Evolutionary conservation across 306 rosid species (phyloP).

Genomic region (Sphenostylis stenocarpa): DNA sequence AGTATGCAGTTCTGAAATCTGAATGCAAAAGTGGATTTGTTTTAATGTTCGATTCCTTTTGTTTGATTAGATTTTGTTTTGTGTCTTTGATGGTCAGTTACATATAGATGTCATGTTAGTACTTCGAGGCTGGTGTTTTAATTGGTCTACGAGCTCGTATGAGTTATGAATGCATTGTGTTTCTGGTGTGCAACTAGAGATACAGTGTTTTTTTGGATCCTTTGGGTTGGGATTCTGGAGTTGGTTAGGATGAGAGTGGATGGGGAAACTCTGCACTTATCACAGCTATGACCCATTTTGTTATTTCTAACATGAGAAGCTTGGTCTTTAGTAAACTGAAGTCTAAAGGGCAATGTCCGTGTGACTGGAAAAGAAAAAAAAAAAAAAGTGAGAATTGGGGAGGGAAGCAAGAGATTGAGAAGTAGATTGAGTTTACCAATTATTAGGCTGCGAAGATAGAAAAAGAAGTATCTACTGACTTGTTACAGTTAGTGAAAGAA

Average conservation of each 20-base stretch:
- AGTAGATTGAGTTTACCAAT: neutral
- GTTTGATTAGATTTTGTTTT: neutral
- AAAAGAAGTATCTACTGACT: neutral
- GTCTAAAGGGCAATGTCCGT: neutral
- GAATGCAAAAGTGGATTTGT: too few species aligned
- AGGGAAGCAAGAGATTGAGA: neutral
- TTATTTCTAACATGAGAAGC: neutral
- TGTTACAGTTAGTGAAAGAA: neutral
- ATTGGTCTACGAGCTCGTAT: neutral
- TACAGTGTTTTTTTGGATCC: neutral
- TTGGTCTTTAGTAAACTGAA: neutral
- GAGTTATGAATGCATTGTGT: neutral
- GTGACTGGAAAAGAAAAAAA: neutral
- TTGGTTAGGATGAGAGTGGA: neutral
- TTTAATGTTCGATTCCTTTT: neutral
- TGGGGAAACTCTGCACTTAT: conserved; percentile 2
- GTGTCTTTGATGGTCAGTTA: neutral
- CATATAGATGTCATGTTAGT: neutral
- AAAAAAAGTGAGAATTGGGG: neutral
- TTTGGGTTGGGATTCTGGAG: neutral
- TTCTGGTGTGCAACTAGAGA: neutral
- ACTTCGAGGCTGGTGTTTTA: neutral
- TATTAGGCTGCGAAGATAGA: neutral
- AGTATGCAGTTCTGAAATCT: neutral
- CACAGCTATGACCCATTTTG: neutral